Evolutionary conservation across 2,329 filamentous ascomycete genomes (phyloP).

Genomic region (Teratosphaeria viscida): DNA sequence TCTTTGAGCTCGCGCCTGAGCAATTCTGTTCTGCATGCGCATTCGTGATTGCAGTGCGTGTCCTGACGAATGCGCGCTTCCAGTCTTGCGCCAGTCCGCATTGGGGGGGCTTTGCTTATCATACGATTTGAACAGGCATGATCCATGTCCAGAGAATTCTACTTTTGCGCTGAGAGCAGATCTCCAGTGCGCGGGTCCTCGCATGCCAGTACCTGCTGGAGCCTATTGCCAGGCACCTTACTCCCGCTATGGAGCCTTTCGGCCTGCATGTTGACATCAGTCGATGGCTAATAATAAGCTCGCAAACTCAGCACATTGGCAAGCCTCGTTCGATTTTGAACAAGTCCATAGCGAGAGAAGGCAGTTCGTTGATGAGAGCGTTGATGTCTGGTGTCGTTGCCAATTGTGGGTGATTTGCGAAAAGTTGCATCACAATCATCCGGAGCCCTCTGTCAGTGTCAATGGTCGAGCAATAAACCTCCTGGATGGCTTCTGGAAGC

Average conservation of each 20-base stretch:
- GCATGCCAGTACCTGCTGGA: neutral
- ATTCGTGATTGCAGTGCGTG: neutral
- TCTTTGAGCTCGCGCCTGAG: neutral
- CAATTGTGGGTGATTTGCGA: conserved; percentile 36
- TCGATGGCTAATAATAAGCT: neutral
- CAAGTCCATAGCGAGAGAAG: conserved; percentile 38
- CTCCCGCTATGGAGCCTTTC: neutral
- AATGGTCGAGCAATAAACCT: conserved; percentile 40
- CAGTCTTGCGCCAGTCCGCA: neutral
- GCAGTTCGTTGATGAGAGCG: conserved; percentile 33
- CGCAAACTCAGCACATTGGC: conserved; percentile 18
- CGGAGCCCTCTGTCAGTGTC: conserved; percentile 40
- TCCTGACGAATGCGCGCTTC: neutral
- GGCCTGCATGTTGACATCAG: neutral
- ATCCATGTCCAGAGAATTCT: neutral
- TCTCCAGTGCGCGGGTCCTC: neutral
- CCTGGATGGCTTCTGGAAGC: conserved; percentile 38
- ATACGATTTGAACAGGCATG: neutral
- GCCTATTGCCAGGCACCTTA: neutral
- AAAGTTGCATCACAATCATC: conserved; percentile 38
- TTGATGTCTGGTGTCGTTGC: conserved; percentile 37
- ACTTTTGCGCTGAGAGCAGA: neutral
- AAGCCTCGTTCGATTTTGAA: conserved; percentile 39
- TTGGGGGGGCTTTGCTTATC: neutral
- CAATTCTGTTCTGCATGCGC: neutral